Base-by-base conservation (phyloP, 768 basidiomycete species). In the Phylloporus rhodoxanthus region DNA sequence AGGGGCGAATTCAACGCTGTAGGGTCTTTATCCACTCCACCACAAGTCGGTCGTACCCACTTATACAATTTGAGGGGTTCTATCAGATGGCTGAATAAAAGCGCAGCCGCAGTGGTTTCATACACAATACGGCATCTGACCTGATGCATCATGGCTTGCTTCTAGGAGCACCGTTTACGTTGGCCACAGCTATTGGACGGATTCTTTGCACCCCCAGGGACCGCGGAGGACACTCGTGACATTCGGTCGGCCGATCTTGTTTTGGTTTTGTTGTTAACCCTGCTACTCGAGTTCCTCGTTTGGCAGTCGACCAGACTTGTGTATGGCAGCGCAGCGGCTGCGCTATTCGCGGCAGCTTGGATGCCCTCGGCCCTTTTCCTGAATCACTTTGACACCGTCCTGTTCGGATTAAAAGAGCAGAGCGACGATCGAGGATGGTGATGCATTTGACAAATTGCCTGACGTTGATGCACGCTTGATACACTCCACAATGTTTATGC, bases 221-320 rank as follows among this genome's bases (percentile, higher is more conserved):
- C 51, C 13, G n/a, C 36, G 13, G 26, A 34, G 33, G 33, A n/a
- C 10, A 11, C 19, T 37, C 17, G 26, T 14, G 26, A 19, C 25
- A 45, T 57, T 30, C 57, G 56, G n/a, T 55, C 58, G 8, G 49
- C 51, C 45, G 57, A 56, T 42, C 58, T 64, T 3, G 62, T 49
- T 4, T 42, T 25, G 25, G n/a, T n/a, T n/a, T n/a, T 53, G 37
- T 51, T 45, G 52, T 50, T 58, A 14, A 65, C 60, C 5, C 45
- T 32, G 26, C 17, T 13, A 23, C 23, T 23, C 23, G 23, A 23
- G 23, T 15, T 25, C 23, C 39, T 15, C 14, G 39, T 40, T 28
- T 28, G 9, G 40, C 52, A 21, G 20, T 33, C 13, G 13, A 9
- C 32, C 32, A 33, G 26, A 13, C 26, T 19, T 25, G 19, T 29